These are phyloP conservation scores for Malus hybrid DNA, from an alignment of 331 rosid species.

Conservation along the genomic window DNA sequence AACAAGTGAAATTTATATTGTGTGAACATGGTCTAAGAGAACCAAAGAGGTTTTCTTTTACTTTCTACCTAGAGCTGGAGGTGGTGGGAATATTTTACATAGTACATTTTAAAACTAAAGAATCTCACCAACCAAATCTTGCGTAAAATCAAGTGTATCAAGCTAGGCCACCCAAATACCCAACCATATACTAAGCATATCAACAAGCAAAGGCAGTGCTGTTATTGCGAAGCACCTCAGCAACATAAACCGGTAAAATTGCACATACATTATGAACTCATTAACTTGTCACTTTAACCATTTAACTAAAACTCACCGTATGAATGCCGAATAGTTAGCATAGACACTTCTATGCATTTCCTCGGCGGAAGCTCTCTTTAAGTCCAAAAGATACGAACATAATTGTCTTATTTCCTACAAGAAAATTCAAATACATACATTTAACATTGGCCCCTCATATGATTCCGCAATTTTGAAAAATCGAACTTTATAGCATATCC, in stretches of 20 bases:
- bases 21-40: not conserved
- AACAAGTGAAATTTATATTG: not conserved
- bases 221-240: not conserved
- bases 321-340: constrained; percentile 95
- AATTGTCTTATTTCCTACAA: constrained; percentile 87
- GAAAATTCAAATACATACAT: not conserved
- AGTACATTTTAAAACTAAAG: not conserved
- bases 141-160: not conserved
- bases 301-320: constrained; percentile 50
- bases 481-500: not conserved
- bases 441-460: not conserved
- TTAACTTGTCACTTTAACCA: constrained; percentile 2
- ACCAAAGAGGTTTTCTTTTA: not conserved
- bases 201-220: not conserved
- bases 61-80: not conserved
- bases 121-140: not conserved
- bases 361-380: constrained; percentile 91
- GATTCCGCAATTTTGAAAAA: not conserved
- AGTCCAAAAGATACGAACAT: constrained; percentile 74
- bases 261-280: not conserved
- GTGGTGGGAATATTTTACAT: not conserved
- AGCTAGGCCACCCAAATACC: not conserved
- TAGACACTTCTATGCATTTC: constrained; percentile 99
- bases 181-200: not conserved
- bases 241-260: not conserved